Evolutionary conservation across 2,329 filamentous ascomycete genomes (phyloP).

Genomic region (Chrysoporthe cubensis): DNA sequence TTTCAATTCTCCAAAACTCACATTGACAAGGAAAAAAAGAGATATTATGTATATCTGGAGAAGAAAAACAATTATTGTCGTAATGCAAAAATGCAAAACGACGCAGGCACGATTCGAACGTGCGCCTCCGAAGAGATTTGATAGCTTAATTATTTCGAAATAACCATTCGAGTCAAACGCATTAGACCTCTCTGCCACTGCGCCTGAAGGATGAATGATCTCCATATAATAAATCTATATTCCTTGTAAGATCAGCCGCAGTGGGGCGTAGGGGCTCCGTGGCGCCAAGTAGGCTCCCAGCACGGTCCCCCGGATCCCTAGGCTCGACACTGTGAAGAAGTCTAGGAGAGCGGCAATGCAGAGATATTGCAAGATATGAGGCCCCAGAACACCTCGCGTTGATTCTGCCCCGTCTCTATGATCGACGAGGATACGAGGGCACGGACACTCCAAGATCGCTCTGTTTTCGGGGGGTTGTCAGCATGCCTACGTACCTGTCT

Average conservation of each 20-base stretch:
- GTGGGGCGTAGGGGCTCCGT: too few species aligned
- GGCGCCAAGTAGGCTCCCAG: too few species aligned
- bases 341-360: too few species aligned
- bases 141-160: constrained; percentile 7
- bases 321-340: too few species aligned
- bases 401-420: too few species aligned
- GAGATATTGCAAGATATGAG: too few species aligned
- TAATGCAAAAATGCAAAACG: not conserved
- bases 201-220: not conserved
- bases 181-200: constrained; percentile 26
- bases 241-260: not conserved
- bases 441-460: not conserved
- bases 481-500: not conserved
- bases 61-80: not conserved
- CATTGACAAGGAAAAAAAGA: not conserved
- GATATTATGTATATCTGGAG: too few species aligned
- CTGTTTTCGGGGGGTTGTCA: not conserved
- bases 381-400: too few species aligned
- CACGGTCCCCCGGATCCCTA: too few species aligned
- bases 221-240: not conserved
- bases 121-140: constrained; percentile 27
- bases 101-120: constrained; percentile 26
- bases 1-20: too few species aligned
- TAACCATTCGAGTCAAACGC: constrained; percentile 25
- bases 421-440: not conserved